Base-by-base conservation (phyloP, 2,329 filamentous ascomycete genomes). In the Chaetomiaceae sp. region DNA sequence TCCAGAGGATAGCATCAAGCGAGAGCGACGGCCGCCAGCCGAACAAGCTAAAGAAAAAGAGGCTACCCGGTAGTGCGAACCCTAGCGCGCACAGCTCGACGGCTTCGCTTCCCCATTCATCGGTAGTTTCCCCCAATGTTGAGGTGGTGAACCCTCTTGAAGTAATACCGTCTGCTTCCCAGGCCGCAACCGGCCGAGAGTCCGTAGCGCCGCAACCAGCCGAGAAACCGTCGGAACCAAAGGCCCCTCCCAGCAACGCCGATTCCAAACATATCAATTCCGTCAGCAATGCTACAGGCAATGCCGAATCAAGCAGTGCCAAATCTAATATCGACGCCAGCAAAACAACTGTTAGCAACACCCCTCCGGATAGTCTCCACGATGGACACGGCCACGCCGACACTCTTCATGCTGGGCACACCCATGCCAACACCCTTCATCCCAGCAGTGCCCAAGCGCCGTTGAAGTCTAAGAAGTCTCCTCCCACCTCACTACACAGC, bases 11-110 rank as follows among this genome's bases (percentile, higher is more conserved):
- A 2, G 82, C 86, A 1, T 77, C 78, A 0, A 76, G 73, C 23
- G 80, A 82, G 37, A 78, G 74, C 33, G 85, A 85, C 57, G 84
- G 80, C 62, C 81, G 88, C 41, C 86, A 86, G 66, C 89, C 90
- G 0, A 96, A 96, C 65, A 96, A 96, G 70, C 74, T 99, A 47
- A 87, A 86, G 69, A 97, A 97, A 75, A 96, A 89, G 70, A 79
- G 85, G 58, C 75, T 87, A 51, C 85, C 88, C 0, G 85, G 84
- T 37, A 89, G 88, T 64, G 72, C 87, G 20, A 91, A 90, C 61
- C 86, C 85, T 18, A 96, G 92, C 66, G 91, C 92, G 0, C 90
- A 96, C 59, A 96, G 91, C 65, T 97, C 94, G 14, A 87, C 82
- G 6, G 82, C 87, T 14, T 96, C 91, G 7, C 74, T 95, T 14